phyloP scores from a whole-genome alignment of 1,284 basidiomycete genomes.

The Prillingera fragicola region DNA sequence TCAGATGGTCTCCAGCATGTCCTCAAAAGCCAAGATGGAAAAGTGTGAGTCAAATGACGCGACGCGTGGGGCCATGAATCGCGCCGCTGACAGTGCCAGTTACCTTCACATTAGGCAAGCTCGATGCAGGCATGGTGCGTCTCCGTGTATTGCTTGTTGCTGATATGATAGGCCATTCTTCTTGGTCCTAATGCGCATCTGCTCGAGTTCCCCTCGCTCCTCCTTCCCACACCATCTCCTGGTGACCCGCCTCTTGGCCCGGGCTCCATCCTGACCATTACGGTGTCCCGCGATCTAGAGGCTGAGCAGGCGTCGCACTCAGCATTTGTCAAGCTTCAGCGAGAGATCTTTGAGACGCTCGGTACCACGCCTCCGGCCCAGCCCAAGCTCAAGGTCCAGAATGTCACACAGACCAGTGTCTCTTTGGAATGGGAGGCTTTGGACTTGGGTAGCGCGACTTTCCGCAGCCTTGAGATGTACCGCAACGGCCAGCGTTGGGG shows the following conservation, averaged over 20 bases:
- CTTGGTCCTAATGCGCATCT: constrained; percentile 86
- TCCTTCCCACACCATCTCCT: constrained; percentile 58
- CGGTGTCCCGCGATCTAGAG: constrained; percentile 72
- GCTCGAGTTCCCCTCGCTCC: constrained; percentile 90
- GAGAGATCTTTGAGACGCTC: constrained; percentile 68
- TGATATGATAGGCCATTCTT: constrained; percentile 54
- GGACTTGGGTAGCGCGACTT: constrained; percentile 73
- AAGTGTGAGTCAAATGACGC: constrained; percentile 9
- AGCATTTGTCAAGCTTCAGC: constrained; percentile 77
- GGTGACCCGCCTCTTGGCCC: constrained; percentile 67
- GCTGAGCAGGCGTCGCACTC: constrained; percentile 75
- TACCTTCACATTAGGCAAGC: constrained; percentile 67
- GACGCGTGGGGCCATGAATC: neutral
- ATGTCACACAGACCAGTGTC: constrained; percentile 89
- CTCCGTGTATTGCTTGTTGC: neutral
- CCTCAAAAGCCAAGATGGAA: constrained; percentile 14
- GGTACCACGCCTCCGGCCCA: constrained; percentile 62
- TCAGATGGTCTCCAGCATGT: constrained; percentile 2
- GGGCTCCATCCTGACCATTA: constrained; percentile 94
- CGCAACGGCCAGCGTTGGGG: constrained; percentile 82
- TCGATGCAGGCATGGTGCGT: constrained; percentile 52
- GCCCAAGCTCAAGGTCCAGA: constrained; percentile 69
- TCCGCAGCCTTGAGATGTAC: constrained; percentile 83
- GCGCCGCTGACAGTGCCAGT: constrained; percentile 24
- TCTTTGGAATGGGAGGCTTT: constrained; percentile 85